Base-by-base conservation (phyloP, 2,329 filamentous ascomycete genomes). In the Basipetospora chlamydospora region DNA sequence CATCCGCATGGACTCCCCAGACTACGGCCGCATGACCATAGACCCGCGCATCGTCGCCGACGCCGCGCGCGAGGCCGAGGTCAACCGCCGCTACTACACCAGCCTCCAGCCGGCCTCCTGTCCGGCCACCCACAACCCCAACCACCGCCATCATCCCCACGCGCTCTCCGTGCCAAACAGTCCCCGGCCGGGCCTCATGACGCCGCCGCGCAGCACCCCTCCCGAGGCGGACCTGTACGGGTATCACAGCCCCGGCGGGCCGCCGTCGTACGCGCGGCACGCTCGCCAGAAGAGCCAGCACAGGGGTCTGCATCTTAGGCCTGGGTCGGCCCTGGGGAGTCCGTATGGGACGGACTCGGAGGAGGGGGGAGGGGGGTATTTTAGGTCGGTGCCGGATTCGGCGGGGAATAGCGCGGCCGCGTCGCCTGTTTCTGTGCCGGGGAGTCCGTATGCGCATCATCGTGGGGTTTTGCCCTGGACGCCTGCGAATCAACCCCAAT, bases 21-120 rank as follows among this genome's bases (percentile, higher is more conserved):
- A 67, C 11, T 84, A 75, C 52, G 70, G 66, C 9, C 66, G 67
- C 32, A 82, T 84, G 77, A 57, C 68, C 16, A 84, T 87, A 46
- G 65, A 71, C 38, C 60, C 60, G 3, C 51, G 56, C 1, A 66
- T 79, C 29, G 64, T 82, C 13, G 48, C 52, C 16, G 54, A 62
- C 11, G 70, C 75, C 3, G 66, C 66, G 0, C 48, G 50, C 3
- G 65, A 75, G 41, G 65, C 70, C 17, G 55, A 61, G 20, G 48
- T 52, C 33, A 63, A 57, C 34, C 61, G 63, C 21, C 46, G 49
- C 10, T 38, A 56, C 33, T 53, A 56, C 41, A 47, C 16, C 39
- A 23, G 26, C 33, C 26, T 23, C 28, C 11, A 26, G n/a, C n/a
- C n/a, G n/a, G n/a, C n/a, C n/a, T n/a, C n/a, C n/a, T n/a, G n/a